Percentiles rank a stretch among this genome's conserved stretches.
Conservation (phyloP, 352 stramenopile genomes). For the Phytophthora podocarpi region DNA sequence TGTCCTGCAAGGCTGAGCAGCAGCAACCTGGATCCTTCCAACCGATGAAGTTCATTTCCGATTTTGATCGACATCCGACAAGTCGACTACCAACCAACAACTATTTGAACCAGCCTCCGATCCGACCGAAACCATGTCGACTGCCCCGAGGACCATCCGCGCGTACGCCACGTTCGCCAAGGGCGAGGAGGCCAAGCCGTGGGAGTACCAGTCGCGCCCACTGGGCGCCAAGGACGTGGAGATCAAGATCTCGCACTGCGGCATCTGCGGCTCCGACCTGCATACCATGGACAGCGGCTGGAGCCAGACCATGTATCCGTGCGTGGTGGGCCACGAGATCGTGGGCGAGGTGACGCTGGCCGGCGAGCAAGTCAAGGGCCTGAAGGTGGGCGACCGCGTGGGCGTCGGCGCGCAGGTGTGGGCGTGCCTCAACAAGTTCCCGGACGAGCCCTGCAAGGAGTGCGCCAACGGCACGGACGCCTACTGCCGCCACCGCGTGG, state of each 20-base stretch:
- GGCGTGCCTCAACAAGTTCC: constrained; percentile 63
- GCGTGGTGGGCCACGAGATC: too few relatives aligned
- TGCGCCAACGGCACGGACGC: constrained; percentile 65
- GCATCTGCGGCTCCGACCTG: too few relatives aligned
- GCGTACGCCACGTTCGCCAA: constrained; percentile 44
- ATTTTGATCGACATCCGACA: constrained; percentile 19
- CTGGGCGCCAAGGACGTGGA: too few relatives aligned
- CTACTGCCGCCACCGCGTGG: constrained; percentile 53
- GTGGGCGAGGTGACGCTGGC: too few relatives aligned
- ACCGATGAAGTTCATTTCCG: constrained; percentile 16
- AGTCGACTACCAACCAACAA: constrained; percentile 25
- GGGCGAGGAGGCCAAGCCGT: constrained; percentile 29
- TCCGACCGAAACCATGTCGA: constrained; percentile 19
- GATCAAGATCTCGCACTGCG: too few relatives aligned
- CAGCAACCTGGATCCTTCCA: neutral
- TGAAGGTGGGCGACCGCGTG: too few relatives aligned
- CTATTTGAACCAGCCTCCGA: too few relatives aligned
- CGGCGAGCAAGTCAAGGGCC: too few relatives aligned
- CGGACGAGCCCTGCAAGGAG: constrained; percentile 53
- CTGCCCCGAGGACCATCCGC: constrained; percentile 19
- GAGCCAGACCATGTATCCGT: too few relatives aligned
- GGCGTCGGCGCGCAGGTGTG: too few relatives aligned
- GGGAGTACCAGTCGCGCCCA: constrained; percentile 35
- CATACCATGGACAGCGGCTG: too few relatives aligned
- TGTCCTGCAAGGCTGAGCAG: neutral